These are phyloP conservation scores for Alternaria panax DNA, from an alignment of 2,329 filamentous ascomycete species.

Conservation along the genomic window DNA sequence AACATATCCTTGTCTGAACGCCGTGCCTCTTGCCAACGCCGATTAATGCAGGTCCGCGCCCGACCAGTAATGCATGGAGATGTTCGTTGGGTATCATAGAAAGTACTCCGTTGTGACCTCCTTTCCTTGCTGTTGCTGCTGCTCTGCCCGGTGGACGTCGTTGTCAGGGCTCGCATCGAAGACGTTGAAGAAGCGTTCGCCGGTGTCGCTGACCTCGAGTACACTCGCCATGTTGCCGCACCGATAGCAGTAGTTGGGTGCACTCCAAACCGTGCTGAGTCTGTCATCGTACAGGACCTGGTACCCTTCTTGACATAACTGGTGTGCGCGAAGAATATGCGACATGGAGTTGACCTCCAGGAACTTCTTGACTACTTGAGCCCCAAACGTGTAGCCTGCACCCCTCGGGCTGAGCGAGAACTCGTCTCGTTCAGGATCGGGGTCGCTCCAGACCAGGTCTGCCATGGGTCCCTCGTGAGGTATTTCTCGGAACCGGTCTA, in stretches of 20 bases:
- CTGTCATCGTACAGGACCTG: conserved; percentile 96
- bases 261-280: conserved; percentile 94
- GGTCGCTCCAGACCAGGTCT: conserved; percentile 98
- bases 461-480: conserved; percentile 99
- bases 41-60: conserved; percentile 15
- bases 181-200: conserved; percentile 95
- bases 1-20: conserved; percentile 14
- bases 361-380: conserved; percentile 98
- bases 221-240: conserved; percentile 98
- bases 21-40: conserved; percentile 21
- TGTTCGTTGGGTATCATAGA: conserved; percentile 59
- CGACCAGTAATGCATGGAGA: conserved; percentile 18
- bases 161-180: conserved; percentile 98
- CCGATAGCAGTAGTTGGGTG: conserved; percentile 80
- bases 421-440: conserved; percentile 95
- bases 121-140: conserved; percentile 79
- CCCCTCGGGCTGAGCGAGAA: conserved; percentile 93
- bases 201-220: conserved; percentile 90
- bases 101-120: conserved; percentile 73
- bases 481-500: conserved; percentile 97
- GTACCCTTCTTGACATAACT: conserved; percentile 97
- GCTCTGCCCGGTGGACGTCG: conserved; percentile 81
- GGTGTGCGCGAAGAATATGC: conserved; percentile 96
- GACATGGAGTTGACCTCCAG: conserved; percentile 97
- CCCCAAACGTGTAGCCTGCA: conserved; percentile 96